Evolutionary conservation across 2,329 filamentous ascomycete species (phyloP), one percentile per base, ranked within the genome.

Genomic region (Phyllosticta capitalensis): DNA sequence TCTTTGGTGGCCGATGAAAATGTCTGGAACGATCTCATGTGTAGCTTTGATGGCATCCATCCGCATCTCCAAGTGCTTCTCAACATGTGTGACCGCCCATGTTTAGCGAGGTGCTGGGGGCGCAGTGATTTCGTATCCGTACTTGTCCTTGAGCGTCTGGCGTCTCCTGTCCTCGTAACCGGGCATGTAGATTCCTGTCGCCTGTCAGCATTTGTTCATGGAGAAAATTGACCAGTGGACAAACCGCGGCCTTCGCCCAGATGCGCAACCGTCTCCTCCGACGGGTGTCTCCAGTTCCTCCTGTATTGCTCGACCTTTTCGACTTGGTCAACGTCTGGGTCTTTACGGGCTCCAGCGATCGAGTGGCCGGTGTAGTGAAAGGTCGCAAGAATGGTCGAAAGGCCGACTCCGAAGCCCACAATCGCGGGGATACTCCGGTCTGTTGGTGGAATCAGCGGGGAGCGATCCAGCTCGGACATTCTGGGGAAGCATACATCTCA

Each of bases 161-260:
- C 84, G 83, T 73, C 92, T 85, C 74, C 92, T 82, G 79, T 95
- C 89, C 67, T 89, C 87, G 71, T 94, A 96, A 56, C 90, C 90
- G 17, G 88, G 86, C 49, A 83, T 88, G 66, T 86, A 81, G 67
- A 96, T 90, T 59, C 88, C 91, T 96, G 66, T 7, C 57, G 28
- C 51, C 9, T 24, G 64, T 63, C 45, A 63, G 56, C 52, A 30
- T 28, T 24, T 9, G 45, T 38, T 22, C 26, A 6, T n/a, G 26
- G 10, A 49, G 20, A 9, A 24, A 30, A 3, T 21, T 9, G 20
- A 30, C 56, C 56, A 57, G 28, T 58, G 6, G 20, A 63, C 75
- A 69, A 81, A 92, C 90, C 90, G 83, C 91, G 83, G 65, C 90
- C 90, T 79, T 96, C 92, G 57, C 91, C 92, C 67, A 96, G 70